Percentiles rank a stretch among this genome's conserved stretches.
Evolutionary conservation across 805 yeast genomes (phyloP).

Genomic region (Sugiyamaella qingdaonensis): DNA sequence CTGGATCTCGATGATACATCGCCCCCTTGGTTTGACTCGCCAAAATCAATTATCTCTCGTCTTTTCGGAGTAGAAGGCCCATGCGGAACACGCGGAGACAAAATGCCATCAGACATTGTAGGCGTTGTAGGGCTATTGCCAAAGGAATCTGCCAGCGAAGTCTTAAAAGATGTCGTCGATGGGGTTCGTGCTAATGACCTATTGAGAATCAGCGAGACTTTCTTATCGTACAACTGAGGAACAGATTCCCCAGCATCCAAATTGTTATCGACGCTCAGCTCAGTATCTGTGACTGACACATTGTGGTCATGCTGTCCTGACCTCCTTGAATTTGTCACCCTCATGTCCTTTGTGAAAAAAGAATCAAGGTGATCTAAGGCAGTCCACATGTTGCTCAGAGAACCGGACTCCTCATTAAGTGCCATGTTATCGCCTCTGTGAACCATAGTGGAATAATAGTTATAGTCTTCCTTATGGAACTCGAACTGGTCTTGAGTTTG

Average conservation of each 20-base stretch:
- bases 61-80: constrained; percentile 5
- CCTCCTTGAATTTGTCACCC: constrained; percentile 17
- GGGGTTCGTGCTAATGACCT: constrained; percentile 68
- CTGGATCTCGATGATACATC: constrained; percentile 1
- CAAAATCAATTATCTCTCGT: constrained; percentile 20
- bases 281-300: constrained; percentile 57
- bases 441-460: constrained; percentile 30
- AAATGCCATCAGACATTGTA: not conserved
- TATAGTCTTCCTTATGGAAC: constrained; percentile 61
- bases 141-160: constrained; percentile 67
- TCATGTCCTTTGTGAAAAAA: constrained; percentile 65
- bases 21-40: not conserved
- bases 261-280: constrained; percentile 44
- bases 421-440: constrained; percentile 44
- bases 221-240: constrained; percentile 74
- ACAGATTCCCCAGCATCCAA: constrained; percentile 61
- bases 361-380: constrained; percentile 85
- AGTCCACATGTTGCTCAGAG: constrained; percentile 87
- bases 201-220: constrained; percentile 70
- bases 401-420: constrained; percentile 49
- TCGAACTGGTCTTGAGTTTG: constrained; percentile 27
- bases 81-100: constrained; percentile 10
- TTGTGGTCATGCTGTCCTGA: constrained; percentile 31
- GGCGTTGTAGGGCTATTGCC: constrained; percentile 17
- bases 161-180: constrained; percentile 73